Percentiles rank a stretch among this genome's conserved stretches.
phyloP scores from a whole-genome alignment of 164 flowering plant genomes.

The Annona squamosa region DNA sequence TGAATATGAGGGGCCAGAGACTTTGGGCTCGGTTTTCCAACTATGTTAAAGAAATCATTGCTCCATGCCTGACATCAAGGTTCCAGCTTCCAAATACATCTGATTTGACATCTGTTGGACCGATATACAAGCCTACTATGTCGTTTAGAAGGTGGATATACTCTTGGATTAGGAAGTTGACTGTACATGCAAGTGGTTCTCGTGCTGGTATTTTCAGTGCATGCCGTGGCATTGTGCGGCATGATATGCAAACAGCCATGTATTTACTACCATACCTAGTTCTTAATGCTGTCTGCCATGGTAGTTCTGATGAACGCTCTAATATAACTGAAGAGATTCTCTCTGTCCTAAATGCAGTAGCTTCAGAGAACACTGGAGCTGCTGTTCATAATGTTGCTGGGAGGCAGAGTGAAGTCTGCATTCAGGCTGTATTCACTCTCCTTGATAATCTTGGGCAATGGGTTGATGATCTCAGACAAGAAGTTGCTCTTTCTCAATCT shows the following conservation, averaged over 20 bases:
- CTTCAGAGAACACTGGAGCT: slow-evolving; percentile 59
- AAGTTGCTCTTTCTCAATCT: slow-evolving; percentile 76
- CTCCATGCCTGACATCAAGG: slow-evolving; percentile 94
- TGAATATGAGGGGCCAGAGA: slow-evolving; percentile 66
- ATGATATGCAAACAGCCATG: slow-evolving; percentile 90
- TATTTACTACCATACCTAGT: slow-evolving; percentile 94
- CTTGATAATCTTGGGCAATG: slow-evolving; percentile 99
- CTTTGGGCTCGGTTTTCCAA: slow-evolving; percentile 94
- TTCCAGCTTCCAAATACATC: slow-evolving; percentile 79
- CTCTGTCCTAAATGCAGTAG: slow-evolving; percentile 86
- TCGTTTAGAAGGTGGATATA: slow-evolving; percentile 92
- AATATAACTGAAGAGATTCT: slow-evolving; percentile 88
- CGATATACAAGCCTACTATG: slow-evolving; percentile 82
- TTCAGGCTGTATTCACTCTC: slow-evolving; percentile 91
- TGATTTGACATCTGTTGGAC: slow-evolving; percentile 62
- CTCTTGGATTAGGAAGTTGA: slow-evolving; percentile 81
- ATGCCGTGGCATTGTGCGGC: slow-evolving; percentile 92
- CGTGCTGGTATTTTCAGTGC: slow-evolving; percentile 85
- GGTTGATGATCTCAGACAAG: slow-evolving; percentile 92
- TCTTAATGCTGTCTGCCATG: slow-evolving; percentile 83
- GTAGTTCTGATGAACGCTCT: slow-evolving; percentile 76
- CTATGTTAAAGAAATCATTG: slow-evolving; percentile 95
- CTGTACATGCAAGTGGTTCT: slow-evolving; percentile 79
- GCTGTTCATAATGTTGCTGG: slow-evolving; percentile 43
- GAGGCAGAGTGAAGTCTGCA: slow-evolving; percentile 94